Conservation (phyloP, 179 eudicot species). For the Camellia oleifera region DNA sequence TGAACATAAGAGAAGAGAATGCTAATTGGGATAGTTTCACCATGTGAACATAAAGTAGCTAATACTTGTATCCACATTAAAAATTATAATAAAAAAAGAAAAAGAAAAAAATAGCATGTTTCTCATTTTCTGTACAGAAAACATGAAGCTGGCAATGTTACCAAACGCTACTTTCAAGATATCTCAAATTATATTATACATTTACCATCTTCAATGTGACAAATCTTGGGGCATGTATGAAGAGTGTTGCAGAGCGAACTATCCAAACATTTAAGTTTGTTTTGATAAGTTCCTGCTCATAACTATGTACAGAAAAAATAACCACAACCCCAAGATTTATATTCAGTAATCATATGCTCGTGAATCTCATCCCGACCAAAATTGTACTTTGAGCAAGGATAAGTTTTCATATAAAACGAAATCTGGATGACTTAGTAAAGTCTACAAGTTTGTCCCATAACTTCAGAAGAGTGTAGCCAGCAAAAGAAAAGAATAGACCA, state of each 20-base stretch:
- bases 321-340: neutral
- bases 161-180: too few species aligned
- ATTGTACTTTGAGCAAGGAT: neutral
- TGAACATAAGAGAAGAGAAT: too few species aligned
- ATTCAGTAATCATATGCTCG: neutral
- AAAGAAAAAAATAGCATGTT: neutral
- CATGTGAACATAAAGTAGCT: constrained; percentile 1
- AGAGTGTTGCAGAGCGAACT: neutral
- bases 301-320: neutral
- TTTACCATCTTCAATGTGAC: too few species aligned
- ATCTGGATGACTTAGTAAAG: neutral
- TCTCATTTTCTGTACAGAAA: neutral
- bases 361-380: neutral
- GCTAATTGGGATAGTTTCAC: neutral
- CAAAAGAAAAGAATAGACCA: neutral
- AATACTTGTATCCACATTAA: neutral
- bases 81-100: neutral
- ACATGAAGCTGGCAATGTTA: neutral
- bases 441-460: neutral
- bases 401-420: neutral
- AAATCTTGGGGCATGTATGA: neutral
- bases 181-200: neutral
- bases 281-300: neutral
- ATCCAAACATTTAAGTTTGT: neutral
- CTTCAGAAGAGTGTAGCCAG: neutral